Percentiles rank a stretch among this genome's conserved stretches.
Evolutionary conservation across 495 filamentous ascomycete species (phyloP).

Genomic region (Lichina pygmaea): DNA sequence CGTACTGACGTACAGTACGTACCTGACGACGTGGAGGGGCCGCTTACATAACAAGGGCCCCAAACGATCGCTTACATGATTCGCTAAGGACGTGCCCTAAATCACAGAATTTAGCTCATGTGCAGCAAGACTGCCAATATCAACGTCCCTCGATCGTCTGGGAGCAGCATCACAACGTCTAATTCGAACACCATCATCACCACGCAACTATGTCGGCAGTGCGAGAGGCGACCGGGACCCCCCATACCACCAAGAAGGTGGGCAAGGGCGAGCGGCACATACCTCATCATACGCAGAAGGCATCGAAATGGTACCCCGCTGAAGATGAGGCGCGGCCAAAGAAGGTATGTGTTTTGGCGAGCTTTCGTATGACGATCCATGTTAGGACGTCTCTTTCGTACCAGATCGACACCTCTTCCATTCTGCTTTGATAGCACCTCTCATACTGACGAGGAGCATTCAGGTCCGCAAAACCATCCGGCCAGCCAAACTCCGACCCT

Average conservation of each 20-base stretch:
- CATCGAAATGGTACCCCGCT: constrained; percentile 97
- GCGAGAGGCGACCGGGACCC: constrained; percentile 5
- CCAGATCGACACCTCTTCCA: neutral
- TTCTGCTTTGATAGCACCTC: neutral
- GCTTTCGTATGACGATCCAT: neutral
- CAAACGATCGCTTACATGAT: no score
- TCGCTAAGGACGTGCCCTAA: no score
- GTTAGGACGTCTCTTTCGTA: neutral
- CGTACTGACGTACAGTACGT: no score
- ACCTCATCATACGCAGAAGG: constrained; percentile 63
- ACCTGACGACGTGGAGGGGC: no score
- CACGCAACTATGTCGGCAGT: constrained; percentile 29
- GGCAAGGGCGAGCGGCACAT: constrained; percentile 87
- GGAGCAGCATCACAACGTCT: constrained; percentile 2
- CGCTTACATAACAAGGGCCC: no score
- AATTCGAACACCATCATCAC: constrained; percentile 12
- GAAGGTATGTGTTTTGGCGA: constrained; percentile 43
- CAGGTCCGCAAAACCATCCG: constrained; percentile 90
- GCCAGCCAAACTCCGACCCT: constrained; percentile 54
- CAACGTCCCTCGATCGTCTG: constrained; percentile 1
- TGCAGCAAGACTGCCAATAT: no score
- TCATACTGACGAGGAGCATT: neutral
- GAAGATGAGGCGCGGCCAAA: constrained; percentile 75
- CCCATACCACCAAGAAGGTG: constrained; percentile 71
- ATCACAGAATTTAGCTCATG: no score